Evolutionary conservation across 345 rosid species (phyloP), one percentile per base, ranked within the genome.

Genomic region (Rhodamnia rubescens): DNA sequence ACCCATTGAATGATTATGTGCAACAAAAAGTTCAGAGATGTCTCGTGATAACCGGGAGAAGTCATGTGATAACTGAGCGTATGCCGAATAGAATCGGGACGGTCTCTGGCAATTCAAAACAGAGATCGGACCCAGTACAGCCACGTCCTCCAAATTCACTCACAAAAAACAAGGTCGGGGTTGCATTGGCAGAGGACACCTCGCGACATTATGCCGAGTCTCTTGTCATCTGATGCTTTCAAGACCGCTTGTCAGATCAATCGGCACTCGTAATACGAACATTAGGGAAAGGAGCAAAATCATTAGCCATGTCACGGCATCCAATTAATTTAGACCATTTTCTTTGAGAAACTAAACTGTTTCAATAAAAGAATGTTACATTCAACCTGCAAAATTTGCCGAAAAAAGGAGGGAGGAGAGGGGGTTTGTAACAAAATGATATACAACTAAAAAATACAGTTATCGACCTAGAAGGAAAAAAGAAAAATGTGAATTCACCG

Each of bases 341-440:
- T 47, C 36, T 49, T 51, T 27, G 58, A 52, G 58, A 49, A 82
- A 82, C 54, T 36, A 51, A 82, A 18, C 78, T 18, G 47, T 24
- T 18, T 69, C 78, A 80, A 55, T 42, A 22, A 85, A 47, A 54
- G 58, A 58, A 84, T 82, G 87, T 40, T 78, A 85, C 87, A 85
- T 81, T 81, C 22, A 50, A 52, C 55, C 84, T 26, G 29, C 87
- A 85, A 85, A 85, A 85, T 81, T 59, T 81, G 50, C 52, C 27
- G 29, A 55, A 81, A 32, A 54, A 4, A 3, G 7, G 83, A 27
- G 83, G 16, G 42, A 11, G 26, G 42, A 12, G 26, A 13, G 40
- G 40, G 18, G 57, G 61, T 49, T n/a, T 16, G 82, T 40, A 26
- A 84, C 24, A 18, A 26, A 53, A 36, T 44, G 49, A 24, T 49